Percentiles rank a stretch among this genome's conserved stretches.
Evolutionary conservation across 1,284 basidiomycete genomes (phyloP).

Genomic region (Mycena sp.): DNA sequence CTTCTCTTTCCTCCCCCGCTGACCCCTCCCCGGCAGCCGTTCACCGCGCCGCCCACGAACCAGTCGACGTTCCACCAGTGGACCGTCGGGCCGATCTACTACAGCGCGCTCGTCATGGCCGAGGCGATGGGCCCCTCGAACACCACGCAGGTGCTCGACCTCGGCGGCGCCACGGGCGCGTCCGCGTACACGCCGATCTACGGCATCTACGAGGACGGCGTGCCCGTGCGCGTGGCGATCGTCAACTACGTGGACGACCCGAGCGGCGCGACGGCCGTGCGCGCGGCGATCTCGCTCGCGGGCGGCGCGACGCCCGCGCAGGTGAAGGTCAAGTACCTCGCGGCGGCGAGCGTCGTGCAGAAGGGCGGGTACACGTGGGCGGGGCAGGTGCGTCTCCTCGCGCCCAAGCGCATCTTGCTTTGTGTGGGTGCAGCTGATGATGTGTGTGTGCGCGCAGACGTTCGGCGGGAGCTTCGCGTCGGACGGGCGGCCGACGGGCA

Average conservation of each 20-base stretch:
- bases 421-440: background rate
- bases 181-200: conserved; percentile 60
- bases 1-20: background rate
- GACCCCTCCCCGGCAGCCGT: conserved; percentile 45
- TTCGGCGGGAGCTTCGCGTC: conserved; percentile 70
- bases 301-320: conserved; percentile 5
- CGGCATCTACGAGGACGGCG: conserved; percentile 61
- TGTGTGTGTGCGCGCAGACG: conserved; percentile 54
- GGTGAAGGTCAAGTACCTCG: conserved; percentile 46
- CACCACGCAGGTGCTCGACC: conserved; percentile 62
- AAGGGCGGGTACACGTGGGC: conserved; percentile 81
- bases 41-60: conserved; percentile 65
- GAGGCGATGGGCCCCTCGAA: conserved; percentile 75
- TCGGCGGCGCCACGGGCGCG: background rate
- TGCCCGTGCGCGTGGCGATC: conserved; percentile 14
- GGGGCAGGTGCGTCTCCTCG: conserved; percentile 54
- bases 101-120: conserved; percentile 72
- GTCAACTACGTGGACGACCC: conserved; percentile 26
- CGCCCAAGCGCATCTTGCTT: background rate
- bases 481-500: conserved; percentile 69
- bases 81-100: conserved; percentile 76
- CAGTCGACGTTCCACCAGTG: conserved; percentile 65
- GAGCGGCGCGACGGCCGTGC: conserved; percentile 4
- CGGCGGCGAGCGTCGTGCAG: conserved; percentile 61
- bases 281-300: background rate